Base-by-base conservation (phyloP, 2,329 filamentous ascomycete species). In the Xylaria sp. region DNA sequence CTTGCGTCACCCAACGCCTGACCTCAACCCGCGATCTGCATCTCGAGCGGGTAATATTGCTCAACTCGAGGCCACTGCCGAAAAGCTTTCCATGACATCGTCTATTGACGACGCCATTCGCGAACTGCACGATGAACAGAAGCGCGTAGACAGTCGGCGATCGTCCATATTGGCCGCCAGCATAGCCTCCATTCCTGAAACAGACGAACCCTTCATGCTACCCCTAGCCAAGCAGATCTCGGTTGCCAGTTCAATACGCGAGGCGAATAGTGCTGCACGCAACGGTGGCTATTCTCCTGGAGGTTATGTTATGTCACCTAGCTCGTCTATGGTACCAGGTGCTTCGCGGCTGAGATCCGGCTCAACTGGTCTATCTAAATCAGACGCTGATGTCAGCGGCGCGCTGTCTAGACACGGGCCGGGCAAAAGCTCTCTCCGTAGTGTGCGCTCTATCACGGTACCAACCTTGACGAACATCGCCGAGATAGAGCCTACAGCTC, bases 51-150 rank as follows among this genome's bases (percentile, higher is more conserved):
- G 85, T 76, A 93, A 91, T 80, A 89, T 94, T 69, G 88, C 90
- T 71, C 87, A 89, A 56, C 86, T 94, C 69, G 92, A 95, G 79
- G 89, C 90, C 71, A 90, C 89, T 11, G 92, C 92, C 55, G 91
- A 94, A 79, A 86, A 89, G 70, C 83, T 94, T 77, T 92, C 90
- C 72, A 86, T 87, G 81, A 90, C 89, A 63, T 92, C 89, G 69
- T 92, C 92, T 68, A 91, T 94, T 74, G 91, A 91, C 73, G 88
- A 92, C 81, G 91, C 92, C 72, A 94, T 94, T 73, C 87, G 90
- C 66, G 88, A 90, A 74, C 83, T 93, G 71, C 89, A 92, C 78
- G 83, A 88, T 67, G 89, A 92, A 78, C 82, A 92, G 75, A 92
- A 92, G 79, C 85, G 88, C 71, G 87, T 84, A 75, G 90, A 92